Evolutionary conservation across 768 basidiomycete species (phyloP).

Genomic region (Mrakia hoshinonis): DNA sequence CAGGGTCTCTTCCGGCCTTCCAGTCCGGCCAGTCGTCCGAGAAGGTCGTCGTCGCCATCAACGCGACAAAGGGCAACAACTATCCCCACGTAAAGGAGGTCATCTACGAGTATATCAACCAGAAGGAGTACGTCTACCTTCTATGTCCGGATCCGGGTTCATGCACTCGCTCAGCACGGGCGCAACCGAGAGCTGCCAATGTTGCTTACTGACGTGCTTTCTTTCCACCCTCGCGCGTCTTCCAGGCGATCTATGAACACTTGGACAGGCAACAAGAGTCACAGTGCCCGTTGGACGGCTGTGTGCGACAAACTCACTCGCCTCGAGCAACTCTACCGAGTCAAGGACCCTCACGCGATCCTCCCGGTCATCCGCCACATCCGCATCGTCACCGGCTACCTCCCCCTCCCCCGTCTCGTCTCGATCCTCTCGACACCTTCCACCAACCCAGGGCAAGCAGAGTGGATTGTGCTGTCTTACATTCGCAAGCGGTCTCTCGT

Average conservation of each 20-base stretch:
- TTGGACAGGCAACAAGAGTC: slow-evolving; percentile 6
- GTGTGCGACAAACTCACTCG: slow-evolving; percentile 2
- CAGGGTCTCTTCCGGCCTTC: background rate
- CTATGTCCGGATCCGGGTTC: background rate
- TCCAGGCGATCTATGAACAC: slow-evolving; percentile 5
- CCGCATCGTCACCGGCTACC: background rate
- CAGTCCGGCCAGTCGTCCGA: background rate
- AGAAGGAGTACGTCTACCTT: background rate
- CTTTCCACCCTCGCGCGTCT: background rate
- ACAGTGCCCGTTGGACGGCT: background rate
- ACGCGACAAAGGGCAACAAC: background rate
- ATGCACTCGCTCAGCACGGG: background rate
- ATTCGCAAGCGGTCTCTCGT: background rate
- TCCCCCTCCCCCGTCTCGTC: slow-evolving; percentile 2
- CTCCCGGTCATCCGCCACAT: slow-evolving; percentile 1
- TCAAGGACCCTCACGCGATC: slow-evolving; percentile 1
- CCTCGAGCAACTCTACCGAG: background rate
- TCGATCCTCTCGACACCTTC: slow-evolving; percentile 4
- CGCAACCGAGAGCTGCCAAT: too few relatives aligned
- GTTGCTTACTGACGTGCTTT: too few relatives aligned
- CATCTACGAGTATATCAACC: background rate
- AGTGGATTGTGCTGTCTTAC: background rate
- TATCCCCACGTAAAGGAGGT: slow-evolving; percentile 5
- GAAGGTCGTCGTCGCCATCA: background rate
- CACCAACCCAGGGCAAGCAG: slow-evolving; percentile 3